Evolutionary conservation across 768 basidiomycete genomes (phyloP).

Genomic region (Megacollybia marginata): DNA sequence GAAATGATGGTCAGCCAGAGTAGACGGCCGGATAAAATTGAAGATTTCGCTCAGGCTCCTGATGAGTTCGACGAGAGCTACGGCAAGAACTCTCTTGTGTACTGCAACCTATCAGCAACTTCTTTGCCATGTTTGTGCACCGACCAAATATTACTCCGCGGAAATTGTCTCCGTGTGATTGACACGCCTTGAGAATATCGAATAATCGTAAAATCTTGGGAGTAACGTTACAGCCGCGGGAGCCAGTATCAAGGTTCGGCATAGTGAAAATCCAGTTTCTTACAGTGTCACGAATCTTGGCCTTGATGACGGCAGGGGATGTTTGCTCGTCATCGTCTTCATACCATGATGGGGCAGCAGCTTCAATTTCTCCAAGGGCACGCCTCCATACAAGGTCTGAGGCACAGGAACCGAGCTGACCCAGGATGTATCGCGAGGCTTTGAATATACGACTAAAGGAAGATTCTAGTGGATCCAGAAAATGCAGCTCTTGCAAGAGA

Average conservation of each 20-base stretch:
- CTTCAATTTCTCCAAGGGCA: conserved; percentile 34
- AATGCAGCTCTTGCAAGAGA: conserved; percentile 40
- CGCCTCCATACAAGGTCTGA: conserved; percentile 65
- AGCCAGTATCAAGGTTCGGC: conserved; percentile 53
- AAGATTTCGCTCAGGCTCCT: conserved; percentile 43
- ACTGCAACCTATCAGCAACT: conserved; percentile 30
- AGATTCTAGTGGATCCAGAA: conserved; percentile 31
- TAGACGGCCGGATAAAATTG: conserved; percentile 48
- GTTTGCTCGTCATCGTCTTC: conserved; percentile 28
- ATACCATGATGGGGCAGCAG: conserved; percentile 20
- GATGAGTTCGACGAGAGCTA: conserved; percentile 51
- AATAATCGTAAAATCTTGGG: conserved; percentile 59
- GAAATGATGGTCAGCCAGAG: conserved; percentile 27
- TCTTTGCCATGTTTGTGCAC: conserved; percentile 8
- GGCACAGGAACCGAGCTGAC: conserved; percentile 61
- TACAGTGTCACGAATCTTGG: conserved; percentile 25
- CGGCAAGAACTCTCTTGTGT: conserved; percentile 43
- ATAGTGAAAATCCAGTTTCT: conserved; percentile 58
- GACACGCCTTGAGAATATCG: conserved; percentile 50
- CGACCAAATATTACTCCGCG: conserved; percentile 62
- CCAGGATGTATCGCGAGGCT: conserved; percentile 36
- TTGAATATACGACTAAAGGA: conserved; percentile 32
- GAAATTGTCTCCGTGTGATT: conserved; percentile 47
- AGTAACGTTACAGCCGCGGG: conserved; percentile 58
- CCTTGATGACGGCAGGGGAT: conserved; percentile 12